Evolutionary conservation across 2,329 filamentous ascomycete genomes (phyloP).

Genomic region (Lasiodiplodia gonubiensis): DNA sequence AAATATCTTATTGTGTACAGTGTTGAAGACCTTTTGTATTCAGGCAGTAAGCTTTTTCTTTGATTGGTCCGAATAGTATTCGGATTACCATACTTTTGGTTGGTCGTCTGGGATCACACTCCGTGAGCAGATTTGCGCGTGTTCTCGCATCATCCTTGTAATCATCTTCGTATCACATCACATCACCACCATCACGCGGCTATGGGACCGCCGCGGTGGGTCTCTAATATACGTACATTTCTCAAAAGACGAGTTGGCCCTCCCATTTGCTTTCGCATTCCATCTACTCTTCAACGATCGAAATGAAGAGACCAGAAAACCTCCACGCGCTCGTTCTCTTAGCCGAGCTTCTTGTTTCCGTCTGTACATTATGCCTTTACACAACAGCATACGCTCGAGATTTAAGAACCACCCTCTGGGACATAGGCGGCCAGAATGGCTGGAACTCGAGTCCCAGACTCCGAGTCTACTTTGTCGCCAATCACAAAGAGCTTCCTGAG

Average conservation of each 20-base stretch:
- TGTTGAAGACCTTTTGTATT: too few relatives aligned
- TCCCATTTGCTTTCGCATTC: not conserved
- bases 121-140: not conserved
- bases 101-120: not conserved
- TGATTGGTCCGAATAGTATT: not conserved
- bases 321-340: not conserved
- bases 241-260: not conserved
- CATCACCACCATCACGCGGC: not conserved
- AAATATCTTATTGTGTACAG: too few relatives aligned
- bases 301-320: not conserved
- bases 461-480: constrained; percentile 34
- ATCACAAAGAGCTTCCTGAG: constrained; percentile 31
- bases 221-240: not conserved
- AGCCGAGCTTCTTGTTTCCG: not conserved
- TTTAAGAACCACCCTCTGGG: not conserved
- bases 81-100: not conserved
- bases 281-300: not conserved
- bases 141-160: not conserved
- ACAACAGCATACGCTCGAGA: not conserved
- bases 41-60: too few relatives aligned
- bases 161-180: not conserved
- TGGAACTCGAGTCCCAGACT: constrained; percentile 35
- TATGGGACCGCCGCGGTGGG: not conserved
- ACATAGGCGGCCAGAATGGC: constrained; percentile 15
- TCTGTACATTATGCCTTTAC: not conserved